These are phyloP conservation scores for Schwanniomyces sp. DNA, from an alignment of 805 yeast genomes.

Conservation along the genomic window DNA sequence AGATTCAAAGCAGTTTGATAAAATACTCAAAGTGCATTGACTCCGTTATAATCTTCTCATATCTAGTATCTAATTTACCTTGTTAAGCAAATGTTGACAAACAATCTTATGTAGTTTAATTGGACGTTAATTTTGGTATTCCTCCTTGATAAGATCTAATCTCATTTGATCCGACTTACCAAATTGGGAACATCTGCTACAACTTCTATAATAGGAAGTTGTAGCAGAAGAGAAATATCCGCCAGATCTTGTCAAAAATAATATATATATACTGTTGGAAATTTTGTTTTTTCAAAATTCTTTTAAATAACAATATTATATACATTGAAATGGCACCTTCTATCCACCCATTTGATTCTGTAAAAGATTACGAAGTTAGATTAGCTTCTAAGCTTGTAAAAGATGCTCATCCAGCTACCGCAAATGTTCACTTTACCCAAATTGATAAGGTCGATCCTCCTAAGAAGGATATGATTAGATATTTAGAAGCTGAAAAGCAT, in stretches of 20 bases:
- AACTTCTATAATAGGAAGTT: not conserved
- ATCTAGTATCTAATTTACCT: not conserved
- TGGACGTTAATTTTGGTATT: too few species aligned
- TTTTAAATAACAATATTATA: not conserved
- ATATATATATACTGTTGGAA: not conserved
- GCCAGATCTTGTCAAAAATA: not conserved
- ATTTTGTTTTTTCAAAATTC: not conserved
- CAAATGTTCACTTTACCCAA: slow-evolving; percentile 62
- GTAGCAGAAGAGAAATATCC: not conserved
- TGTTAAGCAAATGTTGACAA: not conserved
- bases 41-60: not conserved
- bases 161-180: not conserved
- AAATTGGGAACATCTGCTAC: not conserved
- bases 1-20: too few species aligned
- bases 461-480: slow-evolving; percentile 66
- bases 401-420: slow-evolving; percentile 52
- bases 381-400: slow-evolving; percentile 60
- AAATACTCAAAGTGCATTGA: not conserved
- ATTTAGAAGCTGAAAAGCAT: slow-evolving; percentile 62
- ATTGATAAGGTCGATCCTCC: slow-evolving; percentile 78
- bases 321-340: slow-evolving; percentile 6
- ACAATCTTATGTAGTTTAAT: too few species aligned
- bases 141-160: not conserved
- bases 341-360: slow-evolving; percentile 59
- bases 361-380: slow-evolving; percentile 57